Evolutionary conservation across 768 basidiomycete species (phyloP).

Genomic region (Cantharellus anzutake): DNA sequence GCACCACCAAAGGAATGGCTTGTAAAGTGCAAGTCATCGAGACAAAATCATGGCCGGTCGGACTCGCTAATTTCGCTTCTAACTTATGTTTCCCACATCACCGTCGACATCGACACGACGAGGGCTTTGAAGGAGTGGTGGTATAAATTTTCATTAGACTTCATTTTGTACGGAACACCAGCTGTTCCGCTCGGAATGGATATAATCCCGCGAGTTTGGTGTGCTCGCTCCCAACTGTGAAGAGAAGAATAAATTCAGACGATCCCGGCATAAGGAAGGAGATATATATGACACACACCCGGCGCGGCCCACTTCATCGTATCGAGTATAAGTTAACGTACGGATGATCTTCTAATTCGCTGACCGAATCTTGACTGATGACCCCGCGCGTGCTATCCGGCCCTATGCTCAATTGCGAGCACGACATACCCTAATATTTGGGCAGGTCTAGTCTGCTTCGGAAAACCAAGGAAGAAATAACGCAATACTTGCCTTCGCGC

Average conservation of each 20-base stretch:
- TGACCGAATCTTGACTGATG: slow-evolving; percentile 6
- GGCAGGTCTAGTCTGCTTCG: no score
- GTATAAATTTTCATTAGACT: slow-evolving; percentile 32
- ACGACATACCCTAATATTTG: slow-evolving; percentile 21
- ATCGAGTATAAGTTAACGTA: no score
- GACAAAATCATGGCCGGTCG: slow-evolving; percentile 7
- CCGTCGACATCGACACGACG: slow-evolving; percentile 12
- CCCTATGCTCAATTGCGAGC: slow-evolving; percentile 27
- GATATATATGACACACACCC: no score
- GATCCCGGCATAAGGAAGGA: no score
- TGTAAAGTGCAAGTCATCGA: slow-evolving; percentile 21
- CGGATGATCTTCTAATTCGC: no score
- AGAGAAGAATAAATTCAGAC: neutral
- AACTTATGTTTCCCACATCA: neutral
- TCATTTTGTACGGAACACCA: slow-evolving; percentile 48
- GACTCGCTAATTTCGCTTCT: slow-evolving; percentile 23
- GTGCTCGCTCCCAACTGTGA: slow-evolving; percentile 11
- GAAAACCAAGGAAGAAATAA: no score
- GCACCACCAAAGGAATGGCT: slow-evolving; percentile 42
- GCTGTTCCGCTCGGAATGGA: slow-evolving; percentile 46
- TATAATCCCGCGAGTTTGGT: slow-evolving; percentile 15
- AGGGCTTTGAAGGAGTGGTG: slow-evolving; percentile 36
- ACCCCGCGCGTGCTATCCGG: slow-evolving; percentile 22
- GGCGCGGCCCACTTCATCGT: no score
- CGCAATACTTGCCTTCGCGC: slow-evolving; percentile 24